A percentile compares a stretch with the other conserved stretches of the same genome.
Conservation (phyloP, 768 basidiomycete genomes). For the Gymnopilus junonius region DNA sequence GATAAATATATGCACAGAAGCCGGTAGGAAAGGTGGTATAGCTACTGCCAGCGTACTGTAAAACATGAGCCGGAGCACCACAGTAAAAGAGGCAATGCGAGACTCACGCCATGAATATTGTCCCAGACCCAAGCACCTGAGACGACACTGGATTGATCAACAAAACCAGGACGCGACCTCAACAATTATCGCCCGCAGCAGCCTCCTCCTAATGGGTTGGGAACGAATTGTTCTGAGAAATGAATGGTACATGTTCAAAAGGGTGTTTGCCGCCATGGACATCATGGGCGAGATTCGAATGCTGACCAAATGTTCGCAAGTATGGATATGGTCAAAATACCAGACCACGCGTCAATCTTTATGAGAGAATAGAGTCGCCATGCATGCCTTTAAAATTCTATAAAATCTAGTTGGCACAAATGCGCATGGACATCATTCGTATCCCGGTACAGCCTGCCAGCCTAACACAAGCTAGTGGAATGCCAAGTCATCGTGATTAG, state of each 20-base stretch:
- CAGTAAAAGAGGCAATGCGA: neutral
- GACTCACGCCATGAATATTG: neutral
- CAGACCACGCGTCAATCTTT: neutral
- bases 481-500: neutral
- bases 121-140: neutral
- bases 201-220: neutral
- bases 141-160: neutral
- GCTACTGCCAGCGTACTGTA: neutral
- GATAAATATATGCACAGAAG: constrained; percentile 5
- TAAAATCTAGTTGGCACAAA: neutral
- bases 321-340: neutral
- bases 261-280: neutral
- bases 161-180: neutral
- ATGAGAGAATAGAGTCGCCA: neutral
- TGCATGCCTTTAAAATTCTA: neutral
- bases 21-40: constrained; percentile 6
- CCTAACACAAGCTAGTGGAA: neutral
- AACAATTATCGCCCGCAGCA: neutral
- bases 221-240: neutral
- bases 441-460: neutral
- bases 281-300: neutral
- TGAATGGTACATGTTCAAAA: neutral
- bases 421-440: neutral
- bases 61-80: neutral
- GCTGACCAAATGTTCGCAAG: neutral